phyloP scores from a whole-genome alignment of 2,329 filamentous ascomycete species.

The Fusarium sublunatum region DNA sequence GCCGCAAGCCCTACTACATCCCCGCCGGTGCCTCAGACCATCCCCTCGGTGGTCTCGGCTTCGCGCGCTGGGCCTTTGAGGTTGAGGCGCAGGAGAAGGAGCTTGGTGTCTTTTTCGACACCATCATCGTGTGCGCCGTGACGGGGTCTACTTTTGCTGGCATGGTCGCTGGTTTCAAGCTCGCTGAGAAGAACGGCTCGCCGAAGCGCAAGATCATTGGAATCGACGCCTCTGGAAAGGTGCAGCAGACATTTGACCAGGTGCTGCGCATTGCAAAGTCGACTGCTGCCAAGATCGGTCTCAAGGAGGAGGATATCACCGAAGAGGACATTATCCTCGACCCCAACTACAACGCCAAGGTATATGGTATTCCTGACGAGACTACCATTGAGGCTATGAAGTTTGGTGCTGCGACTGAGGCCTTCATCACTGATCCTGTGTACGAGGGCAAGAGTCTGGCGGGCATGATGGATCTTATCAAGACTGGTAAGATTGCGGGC shows the following conservation, averaged over 20 bases:
- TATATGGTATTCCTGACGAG: conserved; percentile 75
- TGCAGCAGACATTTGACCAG: conserved; percentile 69
- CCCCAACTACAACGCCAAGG: conserved; percentile 70
- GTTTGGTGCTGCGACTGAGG: conserved; percentile 75
- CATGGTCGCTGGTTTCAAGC: conserved; percentile 78
- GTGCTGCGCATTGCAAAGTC: conserved; percentile 73
- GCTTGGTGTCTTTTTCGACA: conserved; percentile 73
- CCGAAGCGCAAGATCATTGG: conserved; percentile 69
- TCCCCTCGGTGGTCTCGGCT: conserved; percentile 75
- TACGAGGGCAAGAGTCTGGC: conserved; percentile 82
- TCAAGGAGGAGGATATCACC: conserved; percentile 68
- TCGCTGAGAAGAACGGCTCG: conserved; percentile 61
- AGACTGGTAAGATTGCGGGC: conserved; percentile 68
- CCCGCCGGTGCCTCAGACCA: conserved; percentile 78
- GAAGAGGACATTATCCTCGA: conserved; percentile 72
- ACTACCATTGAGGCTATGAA: conserved; percentile 75
- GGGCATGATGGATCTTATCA: conserved; percentile 76
- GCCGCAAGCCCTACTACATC: conserved; percentile 76
- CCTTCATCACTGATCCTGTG: conserved; percentile 79
- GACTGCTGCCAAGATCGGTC: conserved; percentile 72
- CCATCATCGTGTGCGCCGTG: conserved; percentile 75
- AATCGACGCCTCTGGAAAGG: conserved; percentile 65
- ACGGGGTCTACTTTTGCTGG: conserved; percentile 78
- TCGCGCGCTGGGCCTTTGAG: conserved; percentile 77
- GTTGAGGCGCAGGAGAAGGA: conserved; percentile 71